Base-by-base conservation (phyloP, 441 rosid species). In the Aleurites moluccanus region DNA sequence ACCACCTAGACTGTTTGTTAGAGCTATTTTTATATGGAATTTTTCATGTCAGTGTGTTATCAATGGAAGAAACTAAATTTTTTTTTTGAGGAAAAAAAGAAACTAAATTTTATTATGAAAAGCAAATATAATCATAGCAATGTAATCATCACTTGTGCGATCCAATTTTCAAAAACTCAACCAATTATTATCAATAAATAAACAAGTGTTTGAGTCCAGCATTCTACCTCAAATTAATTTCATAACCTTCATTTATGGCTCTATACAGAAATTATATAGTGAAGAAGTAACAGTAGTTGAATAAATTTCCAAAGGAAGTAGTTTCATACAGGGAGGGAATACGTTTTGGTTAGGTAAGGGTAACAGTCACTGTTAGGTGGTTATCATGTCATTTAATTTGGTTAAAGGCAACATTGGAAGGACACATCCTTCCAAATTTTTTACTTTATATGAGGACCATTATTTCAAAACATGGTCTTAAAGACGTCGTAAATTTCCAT, bases 361-460 rank as follows among this genome's bases (percentile, higher is more conserved):
- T 44, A 44, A 27, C 66, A 70, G 25, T 63, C 27, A 35, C 21
- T 21, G 21, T 38, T 23, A 47, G 5, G 28, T 44, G 57, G 6
- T 62, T 35, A 23, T 49, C 35, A 61, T 23, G 5, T 45, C 16
- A 30, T 68, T 60, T 75, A 15, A 67, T 44, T 28, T 65, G 72
- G 72, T 38, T 38, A 28, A 15, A 14, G 11, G 65, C 33, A 30
- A 30, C 33, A 30, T 30, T 42, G 66, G 74, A 50, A 18, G 30
- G 25, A 42, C 33, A 30, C 2, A 30, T 30, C 33, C 33, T 30
- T 42, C 18, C 53, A 49, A 49, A 20, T 16, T 20, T 4, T 52
- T 4, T 10, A 50, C 21, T 8, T 23, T n/a, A 52, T 38, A 35
- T 38, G 28, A 63, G 10, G n/a, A 47, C 50, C 21, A 66, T 68